Percentiles rank a stretch among this genome's conserved stretches.
These are phyloP conservation scores for Nothomitra cinnamomea DNA, from an alignment of 2,329 filamentous ascomycete species.

Conservation along the genomic window DNA sequence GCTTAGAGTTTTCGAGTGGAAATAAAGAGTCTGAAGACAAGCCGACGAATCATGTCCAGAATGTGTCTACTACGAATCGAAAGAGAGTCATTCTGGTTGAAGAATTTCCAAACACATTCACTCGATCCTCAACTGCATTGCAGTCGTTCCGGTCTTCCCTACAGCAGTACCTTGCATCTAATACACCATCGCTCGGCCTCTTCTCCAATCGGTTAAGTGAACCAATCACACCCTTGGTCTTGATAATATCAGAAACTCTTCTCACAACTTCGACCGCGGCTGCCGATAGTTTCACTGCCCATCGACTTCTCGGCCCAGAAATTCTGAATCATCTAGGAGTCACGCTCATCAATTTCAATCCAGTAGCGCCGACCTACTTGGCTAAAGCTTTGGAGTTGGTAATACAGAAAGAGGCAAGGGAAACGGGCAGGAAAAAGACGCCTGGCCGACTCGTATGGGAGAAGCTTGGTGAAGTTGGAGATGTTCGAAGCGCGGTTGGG, in stretches of 20 bases:
- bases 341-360: slow-evolving; percentile 78
- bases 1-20: slow-evolving; percentile 33
- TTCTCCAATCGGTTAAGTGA: slow-evolving; percentile 20
- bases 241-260: slow-evolving; percentile 83
- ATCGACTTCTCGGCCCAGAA: slow-evolving; percentile 73
- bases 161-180: slow-evolving; percentile 54
- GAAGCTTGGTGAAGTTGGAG: slow-evolving; percentile 67
- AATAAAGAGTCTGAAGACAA: slow-evolving; percentile 13
- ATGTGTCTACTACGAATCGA: slow-evolving; percentile 3
- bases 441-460: slow-evolving; percentile 67
- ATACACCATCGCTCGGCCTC: slow-evolving; percentile 38
- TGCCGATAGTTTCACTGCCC: slow-evolving; percentile 82
- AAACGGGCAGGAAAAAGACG: slow-evolving; percentile 56
- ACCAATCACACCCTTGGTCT: slow-evolving; percentile 54
- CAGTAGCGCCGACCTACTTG: slow-evolving; percentile 72
- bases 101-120: slow-evolving; percentile 66
- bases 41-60: slow-evolving; percentile 11
- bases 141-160: slow-evolving; percentile 60
- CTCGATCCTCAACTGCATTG: slow-evolving; percentile 44
- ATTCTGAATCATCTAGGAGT: slow-evolving; percentile 68
- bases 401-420: slow-evolving; percentile 68
- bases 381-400: slow-evolving; percentile 69
- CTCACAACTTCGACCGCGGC: slow-evolving; percentile 71
- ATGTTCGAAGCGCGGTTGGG: slow-evolving; percentile 82
- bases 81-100: slow-evolving; percentile 56